Conservation (phyloP, 1,139 yeast species). For the Taiozyma onychis region DNA sequence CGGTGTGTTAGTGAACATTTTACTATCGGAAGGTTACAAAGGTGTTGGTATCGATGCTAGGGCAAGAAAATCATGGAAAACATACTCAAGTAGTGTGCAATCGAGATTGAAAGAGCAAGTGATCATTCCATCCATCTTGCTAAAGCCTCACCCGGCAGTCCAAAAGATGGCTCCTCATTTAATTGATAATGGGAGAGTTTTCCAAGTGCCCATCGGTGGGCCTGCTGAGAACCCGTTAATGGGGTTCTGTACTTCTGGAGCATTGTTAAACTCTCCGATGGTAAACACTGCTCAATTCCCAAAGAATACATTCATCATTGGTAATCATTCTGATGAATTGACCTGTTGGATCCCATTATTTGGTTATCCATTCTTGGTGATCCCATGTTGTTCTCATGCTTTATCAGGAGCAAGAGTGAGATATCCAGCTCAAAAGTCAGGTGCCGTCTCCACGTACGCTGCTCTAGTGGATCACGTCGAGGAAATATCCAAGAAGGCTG, state of each 20-base stretch:
- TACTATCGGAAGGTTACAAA: constrained; percentile 69
- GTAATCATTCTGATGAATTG: constrained; percentile 92
- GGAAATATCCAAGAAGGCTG: constrained; percentile 56
- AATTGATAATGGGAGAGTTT: constrained; percentile 53
- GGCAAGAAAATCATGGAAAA: constrained; percentile 79
- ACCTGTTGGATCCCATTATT: constrained; percentile 94
- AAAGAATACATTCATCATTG: constrained; percentile 72
- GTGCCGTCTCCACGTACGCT: constrained; percentile 49
- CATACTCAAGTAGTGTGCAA: constrained; percentile 61
- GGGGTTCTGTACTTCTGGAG: constrained; percentile 24
- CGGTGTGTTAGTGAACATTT: constrained; percentile 75
- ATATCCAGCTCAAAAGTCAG: constrained; percentile 40
- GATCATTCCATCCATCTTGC: constrained; percentile 64
- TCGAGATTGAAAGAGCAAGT: constrained; percentile 63
- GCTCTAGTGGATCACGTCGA: constrained; percentile 83
- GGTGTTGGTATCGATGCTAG: constrained; percentile 93
- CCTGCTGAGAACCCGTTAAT: constrained; percentile 23
- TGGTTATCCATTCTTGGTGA: constrained; percentile 82
- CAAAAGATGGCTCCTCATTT: constrained; percentile 47
- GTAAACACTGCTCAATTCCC: constrained; percentile 69
- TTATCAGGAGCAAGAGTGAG: constrained; percentile 71
- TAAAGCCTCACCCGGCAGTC: constrained; percentile 64
- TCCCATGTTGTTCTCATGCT: constrained; percentile 93
- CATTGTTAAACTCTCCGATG: constrained; percentile 47
- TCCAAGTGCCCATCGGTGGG: constrained; percentile 38